Base-by-base conservation (phyloP, 805 yeast genomes). In the Saccharomycopsis schoenii region DNA sequence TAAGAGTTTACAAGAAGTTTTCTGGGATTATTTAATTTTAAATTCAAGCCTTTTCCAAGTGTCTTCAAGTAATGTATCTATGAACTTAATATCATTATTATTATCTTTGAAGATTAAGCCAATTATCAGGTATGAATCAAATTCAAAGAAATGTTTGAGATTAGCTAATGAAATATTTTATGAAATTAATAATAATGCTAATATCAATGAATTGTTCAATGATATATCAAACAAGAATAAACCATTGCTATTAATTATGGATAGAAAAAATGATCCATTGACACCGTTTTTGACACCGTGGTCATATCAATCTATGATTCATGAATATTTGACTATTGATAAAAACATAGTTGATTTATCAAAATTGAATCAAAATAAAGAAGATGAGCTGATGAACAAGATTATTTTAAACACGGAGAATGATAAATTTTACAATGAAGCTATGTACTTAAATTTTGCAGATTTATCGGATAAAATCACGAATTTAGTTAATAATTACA, bases 241-340 rank as follows among this genome's bases (percentile, higher is more conserved):
- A 1, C 96, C 97, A 1, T 68, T 87, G 8, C 73, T 96, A 56
- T 72, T 94, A 12, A 76, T 94, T 1, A 69, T 94, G 56, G 98
- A 94, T 72, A 78, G 99, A 59, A 82, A 84, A 61, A 87, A 83
- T 68, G 99, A 94, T 72, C 97, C 99, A 1, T 77, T 93, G 14
- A 93, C 99, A 0, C 97, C 99, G 1, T 77, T 94, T 37, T 74
- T 94, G 57, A 83, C 86, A 47, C 99, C 98, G 1, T 94, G 99
- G 99, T 92, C 99, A 1, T 94, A 90, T 73, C 98, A 93, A 70
- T 88, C 97, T 1, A 93, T 94, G 98, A 89, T 94, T 17, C 96
- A 93, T 71, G 98, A 96, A 70, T 79, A 91, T 24, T 76, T 94
- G 37, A 96, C 93, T 1, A 88, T 94, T 62, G 75, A 78, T 40